A percentile compares a stretch with the other conserved stretches of the same genome.
phyloP scores from a whole-genome alignment of 257 asterid species.

The Solanum stenotomum region DNA sequence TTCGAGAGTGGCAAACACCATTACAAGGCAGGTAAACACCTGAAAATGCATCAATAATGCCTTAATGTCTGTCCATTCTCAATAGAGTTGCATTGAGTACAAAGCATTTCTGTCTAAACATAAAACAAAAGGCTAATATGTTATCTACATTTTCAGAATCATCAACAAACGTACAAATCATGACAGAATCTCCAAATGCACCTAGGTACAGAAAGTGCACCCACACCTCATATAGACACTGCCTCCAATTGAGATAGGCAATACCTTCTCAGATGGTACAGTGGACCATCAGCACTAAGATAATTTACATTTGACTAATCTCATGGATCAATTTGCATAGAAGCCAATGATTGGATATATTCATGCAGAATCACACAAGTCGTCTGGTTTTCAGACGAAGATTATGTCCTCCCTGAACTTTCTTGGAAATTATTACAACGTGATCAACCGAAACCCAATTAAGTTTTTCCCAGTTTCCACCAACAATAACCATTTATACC shows the following conservation, averaged over 20 bases:
- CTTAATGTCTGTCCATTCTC: not conserved
- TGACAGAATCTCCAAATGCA: not conserved
- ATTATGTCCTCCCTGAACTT: not conserved
- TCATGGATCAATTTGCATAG: not conserved
- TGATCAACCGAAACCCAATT: not conserved
- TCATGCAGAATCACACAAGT: not conserved
- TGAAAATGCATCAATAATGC: not conserved
- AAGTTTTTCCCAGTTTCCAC: not conserved
- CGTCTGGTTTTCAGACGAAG: not conserved
- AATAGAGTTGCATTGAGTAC: not conserved
- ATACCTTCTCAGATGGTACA: not conserved
- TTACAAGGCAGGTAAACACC: not conserved
- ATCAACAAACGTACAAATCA: not conserved
- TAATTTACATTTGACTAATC: not conserved
- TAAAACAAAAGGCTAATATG: not conserved
- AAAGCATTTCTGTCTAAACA: not conserved
- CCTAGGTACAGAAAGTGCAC: not conserved
- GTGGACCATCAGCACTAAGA: not conserved
- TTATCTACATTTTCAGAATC: not conserved
- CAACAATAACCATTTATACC: not conserved
- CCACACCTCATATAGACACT: not conserved
- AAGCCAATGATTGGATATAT: not conserved
- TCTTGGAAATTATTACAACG: not conserved
- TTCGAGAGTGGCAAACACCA: not conserved
- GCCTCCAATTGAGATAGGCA: not conserved